Conservation (phyloP, 2,329 filamentous ascomycete genomes). For the Ceratocystis cubensis region DNA sequence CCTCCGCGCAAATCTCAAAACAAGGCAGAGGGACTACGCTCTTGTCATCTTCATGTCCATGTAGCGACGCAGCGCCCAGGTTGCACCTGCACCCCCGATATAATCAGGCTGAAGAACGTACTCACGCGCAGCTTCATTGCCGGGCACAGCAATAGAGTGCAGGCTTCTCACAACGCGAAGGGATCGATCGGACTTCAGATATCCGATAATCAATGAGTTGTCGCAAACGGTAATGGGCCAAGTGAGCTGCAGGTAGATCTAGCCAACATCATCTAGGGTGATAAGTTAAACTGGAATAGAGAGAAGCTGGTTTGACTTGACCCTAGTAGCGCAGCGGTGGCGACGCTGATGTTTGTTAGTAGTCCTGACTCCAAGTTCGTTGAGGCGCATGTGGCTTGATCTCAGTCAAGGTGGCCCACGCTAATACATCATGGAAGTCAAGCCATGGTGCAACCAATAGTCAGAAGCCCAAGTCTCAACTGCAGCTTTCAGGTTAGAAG, state of each 20-base stretch:
- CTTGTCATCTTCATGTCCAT: not conserved
- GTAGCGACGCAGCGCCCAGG: not conserved
- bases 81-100: too few relatives aligned
- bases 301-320: too few relatives aligned
- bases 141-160: not conserved
- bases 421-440: not conserved
- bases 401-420: not conserved
- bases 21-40: not conserved
- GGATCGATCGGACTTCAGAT: not conserved
- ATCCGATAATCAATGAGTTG: not conserved
- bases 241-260: not conserved
- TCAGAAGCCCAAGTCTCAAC: not conserved
- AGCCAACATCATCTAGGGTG: not conserved
- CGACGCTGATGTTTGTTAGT: not conserved
- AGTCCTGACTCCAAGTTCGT: not conserved
- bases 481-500: not conserved
- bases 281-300: not conserved
- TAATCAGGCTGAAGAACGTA: not conserved
- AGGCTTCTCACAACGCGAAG: not conserved
- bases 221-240: not conserved
- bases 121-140: not conserved
- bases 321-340: not conserved
- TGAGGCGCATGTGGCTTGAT: not conserved
- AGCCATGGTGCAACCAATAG: slow-evolving; percentile 2
- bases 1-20: not conserved